phyloP scores from a whole-genome alignment of 768 basidiomycete genomes.

The Clitopilus hobsonii region DNA sequence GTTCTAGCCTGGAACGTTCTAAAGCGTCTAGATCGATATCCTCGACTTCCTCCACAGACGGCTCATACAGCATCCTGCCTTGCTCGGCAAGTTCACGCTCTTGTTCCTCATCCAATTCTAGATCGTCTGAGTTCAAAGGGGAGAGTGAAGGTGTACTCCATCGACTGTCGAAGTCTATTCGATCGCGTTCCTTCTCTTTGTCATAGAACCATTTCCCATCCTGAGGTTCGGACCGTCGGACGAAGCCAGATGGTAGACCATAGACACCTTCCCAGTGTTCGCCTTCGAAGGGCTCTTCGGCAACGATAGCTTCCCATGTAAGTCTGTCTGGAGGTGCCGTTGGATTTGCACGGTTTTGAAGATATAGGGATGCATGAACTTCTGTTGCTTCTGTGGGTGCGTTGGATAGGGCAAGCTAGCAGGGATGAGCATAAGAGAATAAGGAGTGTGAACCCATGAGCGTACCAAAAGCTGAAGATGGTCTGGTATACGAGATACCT shows the following conservation, averaged over 20 bases:
- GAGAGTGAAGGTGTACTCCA: slow-evolving; percentile 69
- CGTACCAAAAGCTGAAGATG: slow-evolving; percentile 72
- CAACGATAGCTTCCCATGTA: slow-evolving; percentile 77
- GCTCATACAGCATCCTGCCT: neutral
- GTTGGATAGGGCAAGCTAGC: slow-evolving; percentile 52
- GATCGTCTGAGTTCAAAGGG: slow-evolving; percentile 53
- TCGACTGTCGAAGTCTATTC: slow-evolving; percentile 32
- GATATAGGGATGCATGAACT: slow-evolving; percentile 47
- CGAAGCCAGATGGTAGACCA: slow-evolving; percentile 42
- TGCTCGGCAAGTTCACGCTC: neutral
- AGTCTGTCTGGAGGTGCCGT: slow-evolving; percentile 34
- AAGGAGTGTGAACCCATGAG: neutral
- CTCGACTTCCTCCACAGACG: neutral
- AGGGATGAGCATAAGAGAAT: neutral
- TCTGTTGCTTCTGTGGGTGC: slow-evolving; percentile 47
- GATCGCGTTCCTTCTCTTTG: slow-evolving; percentile 16
- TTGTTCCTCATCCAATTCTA: slow-evolving; percentile 39
- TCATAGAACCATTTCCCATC: slow-evolving; percentile 25
- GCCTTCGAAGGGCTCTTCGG: slow-evolving; percentile 80
- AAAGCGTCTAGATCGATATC: neutral
- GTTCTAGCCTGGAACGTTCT: neutral
- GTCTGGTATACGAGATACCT: slow-evolving; percentile 61
- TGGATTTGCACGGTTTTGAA: slow-evolving; percentile 44
- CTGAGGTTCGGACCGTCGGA: slow-evolving; percentile 20
- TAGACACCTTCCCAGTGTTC: slow-evolving; percentile 83